phyloP scores from a whole-genome alignment of 495 filamentous ascomycete species.

The Penicillium turbatum region DNA sequence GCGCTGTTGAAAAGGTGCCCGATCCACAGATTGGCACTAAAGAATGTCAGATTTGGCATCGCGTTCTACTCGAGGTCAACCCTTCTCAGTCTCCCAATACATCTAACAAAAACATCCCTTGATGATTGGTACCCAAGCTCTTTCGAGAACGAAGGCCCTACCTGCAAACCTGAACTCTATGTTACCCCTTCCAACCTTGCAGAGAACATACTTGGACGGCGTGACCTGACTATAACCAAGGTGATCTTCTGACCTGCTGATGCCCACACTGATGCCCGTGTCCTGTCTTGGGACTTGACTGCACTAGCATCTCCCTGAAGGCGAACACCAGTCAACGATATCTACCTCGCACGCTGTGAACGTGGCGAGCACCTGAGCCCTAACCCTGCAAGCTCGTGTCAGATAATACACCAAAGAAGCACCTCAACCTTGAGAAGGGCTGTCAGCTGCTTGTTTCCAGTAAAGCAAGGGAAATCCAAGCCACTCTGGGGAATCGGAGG shows the following conservation, averaged over 20 bases:
- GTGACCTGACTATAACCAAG: not conserved
- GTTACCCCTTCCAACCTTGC: not conserved
- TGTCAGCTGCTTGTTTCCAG: not conserved
- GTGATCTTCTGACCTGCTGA: constrained; percentile 2
- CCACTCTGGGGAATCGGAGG: not conserved
- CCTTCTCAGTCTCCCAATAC: not conserved
- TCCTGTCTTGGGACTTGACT: not conserved
- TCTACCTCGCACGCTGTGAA: not conserved
- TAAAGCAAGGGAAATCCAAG: not conserved
- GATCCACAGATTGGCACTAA: not conserved
- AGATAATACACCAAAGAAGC: not conserved
- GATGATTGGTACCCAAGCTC: not conserved
- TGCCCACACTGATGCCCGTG: not conserved
- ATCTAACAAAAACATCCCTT: not conserved
- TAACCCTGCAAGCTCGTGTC: not conserved
- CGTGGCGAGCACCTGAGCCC: not conserved
- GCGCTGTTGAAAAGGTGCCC: not conserved
- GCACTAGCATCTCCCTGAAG: not conserved
- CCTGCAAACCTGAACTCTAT: not conserved
- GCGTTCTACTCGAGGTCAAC: not conserved
- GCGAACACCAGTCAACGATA: not conserved
- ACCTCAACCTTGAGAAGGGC: not conserved
- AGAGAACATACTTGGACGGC: not conserved
- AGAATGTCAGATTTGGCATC: not conserved
- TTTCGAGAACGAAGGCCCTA: not conserved